These are phyloP conservation scores for Sporothrix inflata DNA, from an alignment of 2,329 filamentous ascomycete species.

Conservation along the genomic window DNA sequence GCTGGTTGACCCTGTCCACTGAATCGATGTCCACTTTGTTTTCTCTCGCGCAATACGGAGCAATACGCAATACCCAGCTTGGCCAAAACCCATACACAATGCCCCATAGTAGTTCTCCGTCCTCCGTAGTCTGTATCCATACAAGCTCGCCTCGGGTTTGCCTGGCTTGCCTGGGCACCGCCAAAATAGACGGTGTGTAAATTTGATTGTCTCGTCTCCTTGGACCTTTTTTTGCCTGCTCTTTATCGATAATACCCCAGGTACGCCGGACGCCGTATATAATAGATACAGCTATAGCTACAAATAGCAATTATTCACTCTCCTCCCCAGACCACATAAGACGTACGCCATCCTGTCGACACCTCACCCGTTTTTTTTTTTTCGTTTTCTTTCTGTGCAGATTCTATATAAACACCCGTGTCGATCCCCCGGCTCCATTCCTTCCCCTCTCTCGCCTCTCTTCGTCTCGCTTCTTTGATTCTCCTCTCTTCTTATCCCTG, in stretches of 20 bases:
- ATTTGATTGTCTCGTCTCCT: neutral
- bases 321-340: neutral
- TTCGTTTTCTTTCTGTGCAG: neutral
- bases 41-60: neutral
- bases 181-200: constrained; percentile 11
- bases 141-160: neutral
- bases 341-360: constrained; percentile 6
- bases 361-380: neutral
- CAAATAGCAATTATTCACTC: neutral
- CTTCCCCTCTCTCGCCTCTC: neutral
- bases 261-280: neutral
- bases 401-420: constrained; percentile 6
- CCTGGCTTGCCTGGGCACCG: neutral
- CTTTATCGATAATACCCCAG: constrained; percentile 22
- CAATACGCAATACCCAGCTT: constrained; percentile 5
- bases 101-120: neutral
- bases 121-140: neutral
- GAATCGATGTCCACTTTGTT: neutral
- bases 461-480: neutral
- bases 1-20: neutral
- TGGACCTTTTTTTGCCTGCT: neutral
- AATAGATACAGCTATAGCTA: neutral
- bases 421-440: neutral
- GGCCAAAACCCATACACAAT: neutral
- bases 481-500: neutral